phyloP scores from a whole-genome alignment of 345 rosid species.

The Citropsis articulata region DNA sequence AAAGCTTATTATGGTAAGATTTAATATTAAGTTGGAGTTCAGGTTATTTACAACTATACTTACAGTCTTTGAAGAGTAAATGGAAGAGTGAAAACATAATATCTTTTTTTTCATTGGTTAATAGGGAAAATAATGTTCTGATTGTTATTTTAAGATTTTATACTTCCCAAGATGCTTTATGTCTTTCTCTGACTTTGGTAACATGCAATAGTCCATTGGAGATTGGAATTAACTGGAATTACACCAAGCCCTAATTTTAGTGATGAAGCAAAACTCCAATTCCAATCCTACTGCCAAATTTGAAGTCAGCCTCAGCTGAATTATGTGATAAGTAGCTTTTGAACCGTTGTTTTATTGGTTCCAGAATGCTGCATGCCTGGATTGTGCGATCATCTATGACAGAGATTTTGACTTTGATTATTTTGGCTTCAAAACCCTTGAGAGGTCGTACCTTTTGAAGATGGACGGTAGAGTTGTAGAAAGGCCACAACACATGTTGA shows the following conservation, averaged over 20 bases:
- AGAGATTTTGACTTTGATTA: constrained; percentile 91
- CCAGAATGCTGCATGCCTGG: constrained; percentile 76
- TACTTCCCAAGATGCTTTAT: neutral
- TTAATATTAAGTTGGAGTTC: neutral
- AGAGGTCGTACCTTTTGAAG: constrained; percentile 83
- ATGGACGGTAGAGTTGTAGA: constrained; percentile 79
- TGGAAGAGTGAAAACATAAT: neutral
- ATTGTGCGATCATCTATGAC: constrained; percentile 88
- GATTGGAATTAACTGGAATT: neutral
- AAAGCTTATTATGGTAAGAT: neutral
- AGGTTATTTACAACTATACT: neutral
- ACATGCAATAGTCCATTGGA: neutral
- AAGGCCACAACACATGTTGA: constrained; percentile 91
- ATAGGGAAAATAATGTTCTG: neutral
- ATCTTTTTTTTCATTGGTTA: neutral
- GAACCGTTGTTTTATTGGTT: neutral
- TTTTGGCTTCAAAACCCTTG: constrained; percentile 91
- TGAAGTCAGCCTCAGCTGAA: neutral
- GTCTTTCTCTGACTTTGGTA: neutral
- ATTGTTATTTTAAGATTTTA: neutral
- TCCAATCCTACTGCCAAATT: neutral
- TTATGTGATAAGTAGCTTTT: neutral
- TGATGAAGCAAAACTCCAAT: neutral
- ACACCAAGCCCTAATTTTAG: neutral
- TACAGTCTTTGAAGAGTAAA: neutral